phyloP scores from a whole-genome alignment of 2,329 filamentous ascomycete genomes.

The Emergomyces orientalis region DNA sequence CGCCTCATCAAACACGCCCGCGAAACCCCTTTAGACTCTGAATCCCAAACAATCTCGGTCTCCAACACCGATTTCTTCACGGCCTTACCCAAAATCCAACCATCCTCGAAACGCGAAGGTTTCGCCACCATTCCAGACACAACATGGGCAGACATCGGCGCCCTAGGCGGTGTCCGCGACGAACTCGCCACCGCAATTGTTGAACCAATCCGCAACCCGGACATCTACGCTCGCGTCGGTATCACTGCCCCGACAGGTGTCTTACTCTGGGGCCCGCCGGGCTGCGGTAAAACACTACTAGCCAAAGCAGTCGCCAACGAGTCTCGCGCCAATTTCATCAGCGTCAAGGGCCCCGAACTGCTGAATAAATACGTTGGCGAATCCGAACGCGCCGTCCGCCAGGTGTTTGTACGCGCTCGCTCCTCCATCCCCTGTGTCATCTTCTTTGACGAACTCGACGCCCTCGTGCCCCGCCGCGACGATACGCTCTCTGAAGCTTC shows the following conservation, averaged over 20 bases:
- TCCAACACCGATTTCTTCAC: constrained; percentile 61
- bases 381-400: constrained; percentile 82
- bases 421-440: constrained; percentile 85
- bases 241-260: constrained; percentile 77
- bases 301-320: constrained; percentile 95
- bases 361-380: constrained; percentile 98
- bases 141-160: constrained; percentile 87
- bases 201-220: constrained; percentile 74
- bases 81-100: constrained; percentile 65
- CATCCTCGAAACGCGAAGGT: constrained; percentile 81
- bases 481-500: constrained; percentile 71
- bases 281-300: constrained; percentile 91
- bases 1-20: constrained; percentile 48
- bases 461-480: constrained; percentile 75
- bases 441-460: constrained; percentile 97
- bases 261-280: constrained; percentile 90
- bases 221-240: constrained; percentile 65
- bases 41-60: constrained; percentile 48
- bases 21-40: constrained; percentile 43
- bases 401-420: constrained; percentile 81
- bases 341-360: constrained; percentile 90
- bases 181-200: constrained; percentile 81
- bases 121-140: constrained; percentile 91
- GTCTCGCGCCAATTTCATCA: constrained; percentile 94
- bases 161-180: constrained; percentile 66